phyloP scores from a whole-genome alignment of 2,329 filamentous ascomycete genomes.

The Colletotrichum horii region DNA sequence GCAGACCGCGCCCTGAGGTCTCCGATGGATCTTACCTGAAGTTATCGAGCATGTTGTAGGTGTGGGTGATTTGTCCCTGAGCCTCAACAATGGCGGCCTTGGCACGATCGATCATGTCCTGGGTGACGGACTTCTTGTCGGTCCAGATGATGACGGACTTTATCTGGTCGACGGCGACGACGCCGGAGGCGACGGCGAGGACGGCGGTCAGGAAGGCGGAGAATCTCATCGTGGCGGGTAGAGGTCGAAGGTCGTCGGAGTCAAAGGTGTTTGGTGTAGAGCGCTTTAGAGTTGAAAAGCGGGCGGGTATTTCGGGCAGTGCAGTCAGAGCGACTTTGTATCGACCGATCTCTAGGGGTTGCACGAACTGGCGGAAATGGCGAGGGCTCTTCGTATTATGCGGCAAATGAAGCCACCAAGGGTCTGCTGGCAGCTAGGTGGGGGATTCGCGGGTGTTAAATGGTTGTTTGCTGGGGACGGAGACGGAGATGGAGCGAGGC shows the following conservation, averaged over 20 bases:
- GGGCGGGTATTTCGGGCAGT: background rate
- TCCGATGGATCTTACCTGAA: slow-evolving; percentile 51
- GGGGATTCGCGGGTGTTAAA: slow-evolving; percentile 16
- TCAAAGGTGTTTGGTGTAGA: background rate
- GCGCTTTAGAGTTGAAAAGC: background rate
- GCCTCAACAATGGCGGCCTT: slow-evolving; percentile 73
- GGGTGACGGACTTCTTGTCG: slow-evolving; percentile 67
- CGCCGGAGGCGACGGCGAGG: slow-evolving; percentile 62
- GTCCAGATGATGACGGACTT: slow-evolving; percentile 84
- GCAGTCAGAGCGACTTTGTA: background rate
- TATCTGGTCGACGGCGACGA: slow-evolving; percentile 67
- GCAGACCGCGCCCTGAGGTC: no score
- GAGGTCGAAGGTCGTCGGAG: background rate
- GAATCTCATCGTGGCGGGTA: slow-evolving; percentile 65
- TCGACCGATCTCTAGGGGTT: background rate
- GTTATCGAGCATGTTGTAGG: slow-evolving; percentile 58
- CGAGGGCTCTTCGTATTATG: background rate
- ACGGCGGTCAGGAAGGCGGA: slow-evolving; percentile 56
- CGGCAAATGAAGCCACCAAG: background rate
- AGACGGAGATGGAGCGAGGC: background rate
- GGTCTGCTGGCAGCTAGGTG: background rate
- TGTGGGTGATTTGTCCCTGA: slow-evolving; percentile 80
- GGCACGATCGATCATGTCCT: slow-evolving; percentile 71
- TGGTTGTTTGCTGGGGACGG: slow-evolving; percentile 15
- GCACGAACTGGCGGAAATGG: background rate